Conservation (phyloP, 352 stramenopile species). For the Phytopythium montanum region DNA sequence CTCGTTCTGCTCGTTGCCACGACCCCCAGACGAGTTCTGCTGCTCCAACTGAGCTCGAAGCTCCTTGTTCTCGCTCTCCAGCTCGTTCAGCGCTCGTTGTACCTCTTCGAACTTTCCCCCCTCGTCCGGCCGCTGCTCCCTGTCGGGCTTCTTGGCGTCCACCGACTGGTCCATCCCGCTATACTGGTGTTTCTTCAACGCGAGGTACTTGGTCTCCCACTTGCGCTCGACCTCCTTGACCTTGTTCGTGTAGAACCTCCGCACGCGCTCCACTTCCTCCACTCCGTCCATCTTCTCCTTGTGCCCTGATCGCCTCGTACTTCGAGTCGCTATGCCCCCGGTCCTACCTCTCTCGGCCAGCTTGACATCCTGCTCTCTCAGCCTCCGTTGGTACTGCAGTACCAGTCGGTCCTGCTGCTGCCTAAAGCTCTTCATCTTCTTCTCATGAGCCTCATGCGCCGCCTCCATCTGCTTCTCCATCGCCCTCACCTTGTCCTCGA, state of each 20-base stretch:
- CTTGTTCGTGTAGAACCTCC: slow-evolving; percentile 71
- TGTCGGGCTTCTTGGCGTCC: background rate
- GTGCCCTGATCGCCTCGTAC: background rate
- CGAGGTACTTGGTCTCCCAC: slow-evolving; percentile 64
- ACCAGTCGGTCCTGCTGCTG: slow-evolving; percentile 81
- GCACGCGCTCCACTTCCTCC: slow-evolving; percentile 26
- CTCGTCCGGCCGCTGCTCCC: slow-evolving; percentile 8
- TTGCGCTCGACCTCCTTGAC: slow-evolving; percentile 74
- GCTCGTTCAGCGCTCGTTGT: background rate
- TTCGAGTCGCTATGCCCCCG: slow-evolving; percentile 9
- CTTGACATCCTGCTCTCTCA: slow-evolving; percentile 44
- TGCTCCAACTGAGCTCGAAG: background rate
- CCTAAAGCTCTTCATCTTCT: slow-evolving; percentile 60
- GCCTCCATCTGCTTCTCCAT: slow-evolving; percentile 48
- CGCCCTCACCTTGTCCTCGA: slow-evolving; percentile 33
- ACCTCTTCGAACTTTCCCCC: background rate
- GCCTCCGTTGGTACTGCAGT: slow-evolving; percentile 61
- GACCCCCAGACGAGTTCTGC: background rate
- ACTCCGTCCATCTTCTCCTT: slow-evolving; percentile 35
- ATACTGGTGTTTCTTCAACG: slow-evolving; percentile 48
- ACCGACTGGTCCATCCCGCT: background rate
- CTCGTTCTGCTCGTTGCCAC: background rate
- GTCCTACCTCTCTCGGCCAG: slow-evolving; percentile 15
- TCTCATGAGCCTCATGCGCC: slow-evolving; percentile 44
- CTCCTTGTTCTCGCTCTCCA: background rate